Evolutionary conservation across 2,329 filamentous ascomycete species (phyloP).

Genomic region (Talaromyces sp.): DNA sequence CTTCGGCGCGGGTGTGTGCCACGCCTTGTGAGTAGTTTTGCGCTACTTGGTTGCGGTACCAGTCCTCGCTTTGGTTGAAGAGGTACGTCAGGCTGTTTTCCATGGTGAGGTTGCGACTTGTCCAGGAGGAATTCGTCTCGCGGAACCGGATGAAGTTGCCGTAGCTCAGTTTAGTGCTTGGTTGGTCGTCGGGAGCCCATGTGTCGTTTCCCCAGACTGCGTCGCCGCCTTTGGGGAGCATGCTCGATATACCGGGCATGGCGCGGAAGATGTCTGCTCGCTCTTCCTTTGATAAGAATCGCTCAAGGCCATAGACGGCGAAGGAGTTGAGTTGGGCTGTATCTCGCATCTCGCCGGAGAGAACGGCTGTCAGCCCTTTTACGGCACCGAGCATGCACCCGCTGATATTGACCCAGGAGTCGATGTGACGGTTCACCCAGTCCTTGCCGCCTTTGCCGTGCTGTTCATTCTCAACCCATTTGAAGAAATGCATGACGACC

Average conservation of each 20-base stretch:
- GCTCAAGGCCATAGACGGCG: constrained; percentile 93
- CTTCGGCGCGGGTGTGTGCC: constrained; percentile 72
- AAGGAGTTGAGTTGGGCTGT: constrained; percentile 95
- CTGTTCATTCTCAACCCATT: constrained; percentile 76
- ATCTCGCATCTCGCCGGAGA: constrained; percentile 95
- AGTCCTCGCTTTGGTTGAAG: constrained; percentile 72
- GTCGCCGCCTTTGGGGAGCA: constrained; percentile 91
- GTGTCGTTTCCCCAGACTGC: constrained; percentile 89
- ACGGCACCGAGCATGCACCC: constrained; percentile 95
- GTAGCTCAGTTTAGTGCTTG: constrained; percentile 68
- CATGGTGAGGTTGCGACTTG: constrained; percentile 73
- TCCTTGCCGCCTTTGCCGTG: constrained; percentile 74
- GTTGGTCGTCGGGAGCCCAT: constrained; percentile 82
- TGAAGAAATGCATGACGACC: constrained; percentile 77
- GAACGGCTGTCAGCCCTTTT: constrained; percentile 83
- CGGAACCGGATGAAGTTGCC: constrained; percentile 86
- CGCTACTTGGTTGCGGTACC: constrained; percentile 74
- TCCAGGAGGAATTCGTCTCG: constrained; percentile 59
- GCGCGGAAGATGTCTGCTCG: constrained; percentile 90
- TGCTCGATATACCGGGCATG: constrained; percentile 94
- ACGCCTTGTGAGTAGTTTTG: constrained; percentile 83
- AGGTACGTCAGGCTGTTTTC: constrained; percentile 74
- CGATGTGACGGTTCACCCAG: constrained; percentile 88
- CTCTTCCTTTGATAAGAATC: constrained; percentile 87
- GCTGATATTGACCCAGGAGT: constrained; percentile 96